Evolutionary conservation across 345 rosid genomes (phyloP).

Genomic region (Populus ilicifolia): DNA sequence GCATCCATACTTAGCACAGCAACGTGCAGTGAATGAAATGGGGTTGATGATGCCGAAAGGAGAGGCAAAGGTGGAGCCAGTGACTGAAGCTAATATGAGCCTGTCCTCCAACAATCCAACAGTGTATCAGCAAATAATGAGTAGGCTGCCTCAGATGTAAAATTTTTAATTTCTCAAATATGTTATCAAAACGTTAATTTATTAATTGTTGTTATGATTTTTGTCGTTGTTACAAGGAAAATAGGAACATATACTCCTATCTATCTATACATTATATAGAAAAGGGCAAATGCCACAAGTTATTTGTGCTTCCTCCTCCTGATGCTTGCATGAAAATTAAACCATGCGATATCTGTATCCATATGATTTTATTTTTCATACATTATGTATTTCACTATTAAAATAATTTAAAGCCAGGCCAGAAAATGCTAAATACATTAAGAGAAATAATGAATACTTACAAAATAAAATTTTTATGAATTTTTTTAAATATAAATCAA

Average conservation of each 20-base stretch:
- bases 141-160: slow-evolving; percentile 72
- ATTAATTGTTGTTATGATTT: not conserved
- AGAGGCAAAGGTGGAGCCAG: slow-evolving; percentile 71
- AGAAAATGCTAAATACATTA: too few species aligned
- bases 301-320: not conserved
- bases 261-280: slow-evolving; percentile 17
- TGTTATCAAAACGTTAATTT: not conserved
- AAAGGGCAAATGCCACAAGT: not conserved
- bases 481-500: too few species aligned
- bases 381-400: too few species aligned
- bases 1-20: slow-evolving; percentile 57
- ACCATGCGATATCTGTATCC: too few species aligned
- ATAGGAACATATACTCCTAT: slow-evolving; percentile 16
- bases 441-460: too few species aligned
- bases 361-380: too few species aligned
- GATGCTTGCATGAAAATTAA: not conserved
- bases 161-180: not conserved
- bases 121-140: slow-evolving; percentile 73
- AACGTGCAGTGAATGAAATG: slow-evolving; percentile 46
- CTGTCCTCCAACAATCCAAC: slow-evolving; percentile 45
- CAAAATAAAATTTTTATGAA: too few species aligned
- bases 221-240: slow-evolving; percentile 21
- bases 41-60: slow-evolving; percentile 71
- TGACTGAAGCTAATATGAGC: slow-evolving; percentile 53
- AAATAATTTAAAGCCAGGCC: too few species aligned